phyloP scores from a whole-genome alignment of 2,329 filamentous ascomycete species.

The Waltergamsia citrina region DNA sequence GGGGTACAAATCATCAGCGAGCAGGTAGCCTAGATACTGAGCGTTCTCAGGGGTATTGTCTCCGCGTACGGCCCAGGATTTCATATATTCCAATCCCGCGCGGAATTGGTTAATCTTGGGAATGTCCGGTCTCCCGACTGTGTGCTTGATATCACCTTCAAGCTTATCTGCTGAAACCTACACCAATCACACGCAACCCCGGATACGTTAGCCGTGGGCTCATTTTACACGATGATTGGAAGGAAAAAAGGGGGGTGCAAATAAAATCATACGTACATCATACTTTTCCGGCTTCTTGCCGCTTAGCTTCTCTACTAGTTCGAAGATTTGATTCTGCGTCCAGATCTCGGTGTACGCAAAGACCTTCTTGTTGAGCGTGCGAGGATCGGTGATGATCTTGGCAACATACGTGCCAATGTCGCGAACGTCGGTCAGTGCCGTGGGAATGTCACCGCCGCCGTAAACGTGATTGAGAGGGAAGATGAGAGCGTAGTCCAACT shows the following conservation, averaged over 20 bases:
- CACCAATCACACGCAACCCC: neutral
- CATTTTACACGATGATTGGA: conserved; percentile 7
- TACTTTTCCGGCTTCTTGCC: conserved; percentile 38
- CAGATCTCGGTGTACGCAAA: conserved; percentile 36
- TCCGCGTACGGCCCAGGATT: conserved; percentile 35
- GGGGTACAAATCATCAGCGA: too few relatives aligned
- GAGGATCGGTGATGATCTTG: conserved; percentile 36
- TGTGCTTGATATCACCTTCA: neutral
- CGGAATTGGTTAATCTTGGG: neutral
- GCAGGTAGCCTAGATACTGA: conserved; percentile 43
- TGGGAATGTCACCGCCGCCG: conserved; percentile 33
- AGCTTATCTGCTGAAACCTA: neutral
- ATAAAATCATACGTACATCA: too few relatives aligned
- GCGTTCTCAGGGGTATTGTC: conserved; percentile 45
- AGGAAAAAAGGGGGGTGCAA: too few relatives aligned
- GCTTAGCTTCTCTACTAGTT: conserved; percentile 32
- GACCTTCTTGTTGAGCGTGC: conserved; percentile 43
- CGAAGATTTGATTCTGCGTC: conserved; percentile 34
- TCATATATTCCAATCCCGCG: conserved; percentile 23
- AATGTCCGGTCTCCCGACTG: neutral
- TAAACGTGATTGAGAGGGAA: conserved; percentile 24
- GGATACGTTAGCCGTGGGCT: neutral
- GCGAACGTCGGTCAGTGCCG: conserved; percentile 34
- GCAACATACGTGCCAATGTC: conserved; percentile 45
- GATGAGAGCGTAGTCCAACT: conserved; percentile 27